These are phyloP conservation scores for Penicillium sp. DNA, from an alignment of 2,329 filamentous ascomycete genomes.

Conservation along the genomic window DNA sequence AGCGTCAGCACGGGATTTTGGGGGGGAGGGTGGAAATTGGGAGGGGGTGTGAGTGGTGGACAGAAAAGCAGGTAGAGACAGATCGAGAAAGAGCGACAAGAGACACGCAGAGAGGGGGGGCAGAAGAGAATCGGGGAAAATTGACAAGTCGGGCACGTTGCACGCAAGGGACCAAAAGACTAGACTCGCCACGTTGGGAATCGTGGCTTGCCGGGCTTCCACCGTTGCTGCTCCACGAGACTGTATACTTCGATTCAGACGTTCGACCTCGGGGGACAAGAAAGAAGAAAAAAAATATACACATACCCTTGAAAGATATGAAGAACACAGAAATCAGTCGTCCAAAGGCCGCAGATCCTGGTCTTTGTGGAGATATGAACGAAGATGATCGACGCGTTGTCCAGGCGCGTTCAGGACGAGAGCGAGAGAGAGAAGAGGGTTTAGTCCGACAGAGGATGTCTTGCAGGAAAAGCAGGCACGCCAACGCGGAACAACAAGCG, in stretches of 20 bases:
- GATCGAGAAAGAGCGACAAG: constrained; percentile 12
- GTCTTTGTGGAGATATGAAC: not conserved
- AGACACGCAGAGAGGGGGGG: constrained; percentile 10
- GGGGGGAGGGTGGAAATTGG: not conserved
- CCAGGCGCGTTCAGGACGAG: not conserved
- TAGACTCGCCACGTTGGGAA: constrained; percentile 22
- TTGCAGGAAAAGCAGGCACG: constrained; percentile 43
- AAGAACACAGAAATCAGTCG: not conserved
- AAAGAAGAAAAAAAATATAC: too few relatives aligned
- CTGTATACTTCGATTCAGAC: not conserved
- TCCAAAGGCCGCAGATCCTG: not conserved
- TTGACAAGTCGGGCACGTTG: constrained; percentile 22
- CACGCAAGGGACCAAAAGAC: constrained; percentile 23
- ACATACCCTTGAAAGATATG: not conserved
- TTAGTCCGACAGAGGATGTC: constrained; percentile 30
- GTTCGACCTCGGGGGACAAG: not conserved
- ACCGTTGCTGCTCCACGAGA: constrained; percentile 5
- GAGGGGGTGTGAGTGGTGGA: not conserved
- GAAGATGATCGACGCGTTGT: constrained; percentile 10
- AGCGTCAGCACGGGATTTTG: constrained; percentile 3
- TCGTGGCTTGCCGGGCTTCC: constrained; percentile 17
- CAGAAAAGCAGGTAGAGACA: not conserved
- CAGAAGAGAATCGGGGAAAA: constrained; percentile 20
- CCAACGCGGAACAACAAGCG: constrained; percentile 26
- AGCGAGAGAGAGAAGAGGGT: constrained; percentile 13